Base-by-base conservation (phyloP, 73 alveolate species). In the Paraurostyla sp. region DNA sequence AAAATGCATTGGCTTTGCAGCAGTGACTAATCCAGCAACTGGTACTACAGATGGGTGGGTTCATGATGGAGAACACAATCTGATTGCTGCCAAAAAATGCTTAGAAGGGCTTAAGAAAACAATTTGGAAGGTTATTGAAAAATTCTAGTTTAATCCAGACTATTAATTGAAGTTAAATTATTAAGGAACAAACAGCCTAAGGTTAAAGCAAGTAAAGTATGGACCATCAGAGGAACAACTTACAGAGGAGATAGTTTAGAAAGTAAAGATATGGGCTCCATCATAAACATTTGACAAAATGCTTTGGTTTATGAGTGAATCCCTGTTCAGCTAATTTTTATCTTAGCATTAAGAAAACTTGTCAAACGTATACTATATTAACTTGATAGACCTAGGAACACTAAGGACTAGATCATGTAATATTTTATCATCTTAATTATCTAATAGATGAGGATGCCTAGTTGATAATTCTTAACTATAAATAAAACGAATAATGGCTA, bases 11-110 rank as follows among this genome's bases (percentile, higher is more conserved):
- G 89, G 89, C 4, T 51, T 78, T 36, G 76, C 89, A 20, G 78
- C 89, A 7, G 89, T 54, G 25, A 78, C 89, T 3, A 51, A 49
- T 20, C 89, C 89, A 1, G 76, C 89, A 23, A 51, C 80, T 32
- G 89, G 89, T 38, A 78, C 87, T 15, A 25, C 71, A 27, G 87
- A 73, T 35, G 82, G 82, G 2, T 45, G 71, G 69, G 87, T 73
- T 3, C 87, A 73, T 45, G 87, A 73, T 27, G 87, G 87, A 13
- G 87, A 73, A 50, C 50, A 23, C 51, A 73, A 73, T 50, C 52
- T 73, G 18, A 50, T 73, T 16, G 87, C 87, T 1, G 87, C 87
- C 3, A 73, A 73, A 29, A 73, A 73, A 29, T 73, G 87, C 71
- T 71, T 73, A 15, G 16, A 43, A 45, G 87, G 87, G 42, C 59